Percentiles rank a stretch among this genome's conserved stretches.
These are phyloP conservation scores for Syzygium grande DNA, from an alignment of 345 rosid genomes.

Conservation along the genomic window DNA sequence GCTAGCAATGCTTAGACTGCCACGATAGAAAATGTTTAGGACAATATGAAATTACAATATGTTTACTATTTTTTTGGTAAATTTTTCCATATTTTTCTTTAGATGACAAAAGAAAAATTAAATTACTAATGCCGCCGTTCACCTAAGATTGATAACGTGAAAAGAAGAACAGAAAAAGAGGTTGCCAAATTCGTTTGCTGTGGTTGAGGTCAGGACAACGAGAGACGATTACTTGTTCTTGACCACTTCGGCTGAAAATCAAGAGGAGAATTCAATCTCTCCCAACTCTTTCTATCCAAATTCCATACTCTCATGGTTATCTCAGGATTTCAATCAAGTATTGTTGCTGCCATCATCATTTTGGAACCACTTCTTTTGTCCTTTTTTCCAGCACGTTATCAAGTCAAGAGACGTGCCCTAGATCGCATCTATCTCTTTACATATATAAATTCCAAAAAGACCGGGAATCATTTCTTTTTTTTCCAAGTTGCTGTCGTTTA, in stretches of 20 bases:
- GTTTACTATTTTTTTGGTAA: background rate
- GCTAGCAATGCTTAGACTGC: fast-evolving
- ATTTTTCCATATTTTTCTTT: background rate
- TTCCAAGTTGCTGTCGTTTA: background rate
- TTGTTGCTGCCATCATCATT: background rate
- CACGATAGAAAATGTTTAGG: no score
- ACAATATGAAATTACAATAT: no score
- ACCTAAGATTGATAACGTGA: no score
- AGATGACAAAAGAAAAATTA: no score
- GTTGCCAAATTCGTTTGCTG: no score
- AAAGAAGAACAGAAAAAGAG: no score
- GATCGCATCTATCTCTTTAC: background rate
- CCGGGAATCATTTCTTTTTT: no score
- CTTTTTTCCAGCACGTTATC: background rate
- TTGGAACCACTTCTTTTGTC: background rate
- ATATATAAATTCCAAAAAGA: background rate
- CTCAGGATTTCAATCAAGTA: background rate
- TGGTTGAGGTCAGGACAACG: background rate
- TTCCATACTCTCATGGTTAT: background rate
- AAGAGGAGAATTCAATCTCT: background rate
- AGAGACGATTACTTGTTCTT: background rate
- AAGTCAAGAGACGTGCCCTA: background rate
- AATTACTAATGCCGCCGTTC: no score
- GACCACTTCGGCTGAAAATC: background rate
- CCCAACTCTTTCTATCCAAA: background rate